These are phyloP conservation scores for Aspergillus udagawae DNA, from an alignment of 2,329 filamentous ascomycete genomes.

Conservation along the genomic window DNA sequence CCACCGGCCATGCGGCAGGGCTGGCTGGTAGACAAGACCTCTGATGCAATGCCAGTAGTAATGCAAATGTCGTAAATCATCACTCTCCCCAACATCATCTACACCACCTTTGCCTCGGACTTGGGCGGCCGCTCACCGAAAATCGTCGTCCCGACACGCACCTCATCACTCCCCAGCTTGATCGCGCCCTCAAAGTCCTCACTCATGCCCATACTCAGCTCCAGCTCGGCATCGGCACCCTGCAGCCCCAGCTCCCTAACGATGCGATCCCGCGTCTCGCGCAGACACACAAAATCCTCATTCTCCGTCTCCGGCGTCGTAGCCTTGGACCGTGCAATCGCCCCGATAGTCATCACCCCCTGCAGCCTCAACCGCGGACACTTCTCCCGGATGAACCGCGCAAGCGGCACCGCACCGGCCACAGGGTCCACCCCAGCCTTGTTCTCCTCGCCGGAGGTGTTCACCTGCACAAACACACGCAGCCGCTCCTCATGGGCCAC, in stretches of 20 bases:
- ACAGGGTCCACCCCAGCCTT: slow-evolving; percentile 79
- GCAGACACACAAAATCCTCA: slow-evolving; percentile 75
- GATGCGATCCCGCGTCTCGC: slow-evolving; percentile 67
- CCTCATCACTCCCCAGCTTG: slow-evolving; percentile 76
- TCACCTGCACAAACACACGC: slow-evolving; percentile 85
- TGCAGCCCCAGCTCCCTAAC: slow-evolving; percentile 56
- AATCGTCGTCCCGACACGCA: slow-evolving; percentile 88
- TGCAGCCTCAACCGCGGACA: slow-evolving; percentile 72
- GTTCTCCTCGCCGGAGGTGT: slow-evolving; percentile 81
- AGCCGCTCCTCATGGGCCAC: slow-evolving; percentile 45
- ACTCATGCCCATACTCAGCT: slow-evolving; percentile 99
- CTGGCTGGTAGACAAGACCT: not conserved
- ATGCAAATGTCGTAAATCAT: slow-evolving; percentile 14
- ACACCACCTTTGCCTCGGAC: slow-evolving; percentile 67
- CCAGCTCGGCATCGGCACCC: slow-evolving; percentile 53
- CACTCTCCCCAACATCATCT: slow-evolving; percentile 8
- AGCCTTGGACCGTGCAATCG: slow-evolving; percentile 77
- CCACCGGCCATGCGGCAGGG: no score
- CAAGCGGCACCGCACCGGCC: slow-evolving; percentile 56
- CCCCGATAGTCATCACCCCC: slow-evolving; percentile 96
- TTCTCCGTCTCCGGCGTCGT: slow-evolving; percentile 76
- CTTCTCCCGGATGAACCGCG: slow-evolving; percentile 62
- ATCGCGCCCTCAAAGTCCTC: slow-evolving; percentile 92
- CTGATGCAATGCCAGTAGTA: not conserved
- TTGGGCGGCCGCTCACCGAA: slow-evolving; percentile 80